Conservation (phyloP, 306 rosid species). For the Citrullus colocynthis region DNA sequence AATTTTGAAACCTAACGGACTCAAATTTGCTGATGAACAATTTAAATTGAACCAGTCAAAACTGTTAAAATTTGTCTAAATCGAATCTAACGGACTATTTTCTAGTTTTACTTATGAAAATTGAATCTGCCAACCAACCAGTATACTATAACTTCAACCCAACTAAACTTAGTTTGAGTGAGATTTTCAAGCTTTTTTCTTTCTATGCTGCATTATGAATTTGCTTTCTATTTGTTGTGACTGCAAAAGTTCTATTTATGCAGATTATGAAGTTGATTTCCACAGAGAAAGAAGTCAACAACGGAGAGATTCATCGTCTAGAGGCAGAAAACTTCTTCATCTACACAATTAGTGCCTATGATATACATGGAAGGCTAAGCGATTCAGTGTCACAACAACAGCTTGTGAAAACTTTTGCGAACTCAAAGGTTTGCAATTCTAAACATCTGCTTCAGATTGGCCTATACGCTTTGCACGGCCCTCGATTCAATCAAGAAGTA, state of each 20-base stretch:
- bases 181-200: not conserved
- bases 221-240: conserved; percentile 8
- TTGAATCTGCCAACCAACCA: not conserved
- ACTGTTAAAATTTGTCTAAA: not conserved
- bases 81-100: not conserved
- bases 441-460: conserved; percentile 69
- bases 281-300: conserved; percentile 19
- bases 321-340: conserved; percentile 59
- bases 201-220: not conserved
- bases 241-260: conserved; percentile 20
- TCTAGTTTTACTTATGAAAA: not conserved
- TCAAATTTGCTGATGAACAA: not conserved
- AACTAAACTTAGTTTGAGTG: not conserved
- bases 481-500: conserved; percentile 50
- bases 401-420: conserved; percentile 41
- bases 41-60: not conserved
- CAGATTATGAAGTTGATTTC: conserved; percentile 66
- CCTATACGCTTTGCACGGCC: conserved; percentile 60
- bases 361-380: conserved; percentile 68
- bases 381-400: conserved; percentile 46
- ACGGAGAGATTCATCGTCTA: conserved; percentile 25
- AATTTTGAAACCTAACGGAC: not conserved
- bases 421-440: conserved; percentile 61
- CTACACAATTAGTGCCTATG: conserved; percentile 57
- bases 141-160: not conserved